Base-by-base conservation (phyloP, 1,139 yeast species). In the Lodderomyces theae region DNA sequence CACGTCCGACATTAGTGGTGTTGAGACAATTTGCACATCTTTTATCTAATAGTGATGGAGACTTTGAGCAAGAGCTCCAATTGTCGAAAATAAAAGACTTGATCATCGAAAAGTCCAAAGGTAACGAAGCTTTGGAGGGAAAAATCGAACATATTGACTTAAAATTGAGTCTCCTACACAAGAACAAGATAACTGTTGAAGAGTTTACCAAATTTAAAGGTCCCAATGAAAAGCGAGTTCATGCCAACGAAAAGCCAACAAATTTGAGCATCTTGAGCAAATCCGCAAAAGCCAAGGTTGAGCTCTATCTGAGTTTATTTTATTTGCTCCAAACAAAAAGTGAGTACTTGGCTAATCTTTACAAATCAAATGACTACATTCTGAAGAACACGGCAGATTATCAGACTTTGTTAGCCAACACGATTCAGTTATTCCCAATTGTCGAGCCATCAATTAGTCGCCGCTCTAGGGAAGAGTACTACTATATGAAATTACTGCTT, bases 301-400 rank as follows among this genome's bases (percentile, higher is more conserved):
- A 81, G 46, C 58, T 79, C 1, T 86, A 85, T 59, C 96, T 86
- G 52, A 83, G 86, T 7, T 59, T 92, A 42, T 83, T 92, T 52
- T 92, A 84, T 53, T 66, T 90, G 34, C 62, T 94, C 31, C 98
- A 94, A 57, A 86, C 96, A 0, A 88, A 86, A 54, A 89, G 96
- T 0, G 61, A 61, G 1, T 92, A 92, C 56, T 73, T 92, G 54
- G 73, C 82, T 1, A 66, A 82, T 23, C 60, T 88, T 31, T 74
- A 64, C 38, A 53, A 54, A 24, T 49, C 54, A 2, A 45, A 60
- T 34, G 53, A 54, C 3, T 48, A 59, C 6, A 9, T 10, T 8
- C 42, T 54, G 9, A 59, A 54, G 21, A 57, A 54, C 3, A 43
- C 61, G 2, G 49, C 46, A 21, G 51, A 53, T 24, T 46, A 50